Conservation (phyloP, 2,329 filamentous ascomycete genomes). For the Elsinoe ampelina region DNA sequence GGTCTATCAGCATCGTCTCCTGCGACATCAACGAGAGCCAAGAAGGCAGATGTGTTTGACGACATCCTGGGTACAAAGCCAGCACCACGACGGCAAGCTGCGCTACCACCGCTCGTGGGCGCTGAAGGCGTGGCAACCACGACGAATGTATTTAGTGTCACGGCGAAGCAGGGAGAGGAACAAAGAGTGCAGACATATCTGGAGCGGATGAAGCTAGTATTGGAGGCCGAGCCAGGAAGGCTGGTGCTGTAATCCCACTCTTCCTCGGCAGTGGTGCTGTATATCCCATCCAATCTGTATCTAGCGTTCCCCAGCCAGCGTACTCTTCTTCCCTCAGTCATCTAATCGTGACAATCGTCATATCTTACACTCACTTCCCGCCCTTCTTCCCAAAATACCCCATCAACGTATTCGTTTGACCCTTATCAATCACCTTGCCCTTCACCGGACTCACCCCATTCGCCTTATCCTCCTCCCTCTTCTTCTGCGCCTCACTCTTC, state of each 20-base stretch:
- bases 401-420: conserved; percentile 46
- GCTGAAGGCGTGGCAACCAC: conserved; percentile 35
- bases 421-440: conserved; percentile 27
- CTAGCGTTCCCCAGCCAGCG: conserved; percentile 13
- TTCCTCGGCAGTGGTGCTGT: neutral
- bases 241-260: conserved; percentile 46
- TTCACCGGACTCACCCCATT: conserved; percentile 27
- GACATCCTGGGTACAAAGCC: conserved; percentile 48
- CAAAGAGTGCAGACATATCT: conserved; percentile 73
- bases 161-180: conserved; percentile 71
- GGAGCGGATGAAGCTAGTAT: conserved; percentile 71
- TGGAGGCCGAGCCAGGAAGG: conserved; percentile 71
- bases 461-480: conserved; percentile 19
- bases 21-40: conserved; percentile 20
- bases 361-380: neutral
- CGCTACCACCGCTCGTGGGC: conserved; percentile 19
- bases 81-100: conserved; percentile 26
- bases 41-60: conserved; percentile 71
- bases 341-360: neutral
- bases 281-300: neutral
- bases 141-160: conserved; percentile 72
- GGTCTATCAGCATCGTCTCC: conserved; percentile 36
- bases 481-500: conserved; percentile 33
- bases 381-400: conserved; percentile 46
- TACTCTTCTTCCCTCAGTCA: neutral